Conservation (phyloP, 2,329 filamentous ascomycete genomes). For the Diaporthe amygdali region DNA sequence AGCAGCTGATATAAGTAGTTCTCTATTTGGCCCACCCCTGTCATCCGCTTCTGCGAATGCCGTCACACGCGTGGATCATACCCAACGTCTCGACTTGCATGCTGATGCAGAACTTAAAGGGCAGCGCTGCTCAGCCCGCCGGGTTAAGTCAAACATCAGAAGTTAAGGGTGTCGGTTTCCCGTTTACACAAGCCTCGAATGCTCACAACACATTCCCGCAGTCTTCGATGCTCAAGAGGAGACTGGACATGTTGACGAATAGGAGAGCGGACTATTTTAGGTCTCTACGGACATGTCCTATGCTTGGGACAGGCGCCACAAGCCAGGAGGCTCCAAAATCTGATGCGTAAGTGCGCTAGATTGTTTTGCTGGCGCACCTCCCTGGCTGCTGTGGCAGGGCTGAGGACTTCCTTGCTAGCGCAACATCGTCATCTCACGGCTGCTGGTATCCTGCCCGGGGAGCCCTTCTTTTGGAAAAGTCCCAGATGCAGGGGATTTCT, state of each 20-base stretch:
- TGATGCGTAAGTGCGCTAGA: slow-evolving; percentile 17
- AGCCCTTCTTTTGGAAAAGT: slow-evolving; percentile 13
- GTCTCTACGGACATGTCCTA: slow-evolving; percentile 7
- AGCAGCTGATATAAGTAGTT: slow-evolving; percentile 23
- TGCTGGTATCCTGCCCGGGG: not conserved
- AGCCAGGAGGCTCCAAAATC: slow-evolving; percentile 7
- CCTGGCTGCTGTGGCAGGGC: slow-evolving; percentile 14
- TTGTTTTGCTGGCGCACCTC: slow-evolving; percentile 13
- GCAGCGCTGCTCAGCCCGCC: slow-evolving; percentile 26
- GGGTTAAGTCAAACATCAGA: slow-evolving; percentile 9
- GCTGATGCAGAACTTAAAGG: slow-evolving; percentile 20
- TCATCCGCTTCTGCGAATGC: slow-evolving; percentile 12
- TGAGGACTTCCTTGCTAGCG: slow-evolving; percentile 17
- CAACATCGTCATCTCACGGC: slow-evolving; percentile 4
- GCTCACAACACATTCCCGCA: not conserved
- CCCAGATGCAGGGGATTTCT: slow-evolving; percentile 2
- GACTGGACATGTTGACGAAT: slow-evolving; percentile 4
- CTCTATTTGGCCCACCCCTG: slow-evolving; percentile 19
- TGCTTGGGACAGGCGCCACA: slow-evolving; percentile 9
- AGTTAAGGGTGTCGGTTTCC: slow-evolving; percentile 9
- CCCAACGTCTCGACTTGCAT: slow-evolving; percentile 22
- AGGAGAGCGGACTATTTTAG: slow-evolving; percentile 19
- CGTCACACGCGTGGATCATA: slow-evolving; percentile 22
- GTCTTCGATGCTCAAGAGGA: not conserved
- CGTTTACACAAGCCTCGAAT: not conserved